Evolutionary conservation across 2,329 filamentous ascomycete species (phyloP), one percentile per base, ranked within the genome.

Genomic region (Paraphaeosphaeria sporulosa): DNA sequence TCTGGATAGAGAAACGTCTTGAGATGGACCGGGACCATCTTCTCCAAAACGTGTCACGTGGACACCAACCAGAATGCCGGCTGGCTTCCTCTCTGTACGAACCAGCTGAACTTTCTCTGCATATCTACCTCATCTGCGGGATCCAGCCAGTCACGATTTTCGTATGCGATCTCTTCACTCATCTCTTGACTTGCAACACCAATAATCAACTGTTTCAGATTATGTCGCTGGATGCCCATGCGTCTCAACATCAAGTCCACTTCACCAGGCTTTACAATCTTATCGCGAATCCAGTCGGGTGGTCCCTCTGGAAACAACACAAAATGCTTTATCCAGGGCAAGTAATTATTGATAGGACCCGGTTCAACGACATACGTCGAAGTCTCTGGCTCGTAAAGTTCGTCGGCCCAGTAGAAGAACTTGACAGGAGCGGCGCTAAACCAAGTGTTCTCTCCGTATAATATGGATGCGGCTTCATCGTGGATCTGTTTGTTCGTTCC

Each of bases 371-470:
- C 48, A 47, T 58, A 58, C 15, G 48, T 58, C n/a, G 46, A 43
- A 15, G 51, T 21, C 7, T 40, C 38, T 13, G 30, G 17, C 9
- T 32, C 38, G 25, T 43, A 43, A 7, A 52, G 19, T 15, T 54
- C 36, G n/a, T 54, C 25, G 43, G 38, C 36, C 51, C 51, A 54
- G 6, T 15, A 19, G 38, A 54, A 54, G 23, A 54, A 54, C 9
- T 43, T 44, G 13, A 10, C 25, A 12, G 49, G 34, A 40, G 51
- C 51, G 19, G 51, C 36, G 27, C 51, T 54, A 25, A 54, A 54
- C 51, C 51, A 60, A 27, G 58, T 60, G 15, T 60, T 60, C 27
- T 56, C 53, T 17, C 58, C 48, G 30, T 60, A 60, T 4, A 60
- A 23, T 17, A 56, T 25, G 12, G 53, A 53, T 25, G 53, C 58